Base-by-base conservation (phyloP, 352 stramenopile species). In the Plasmopara muralis region DNA sequence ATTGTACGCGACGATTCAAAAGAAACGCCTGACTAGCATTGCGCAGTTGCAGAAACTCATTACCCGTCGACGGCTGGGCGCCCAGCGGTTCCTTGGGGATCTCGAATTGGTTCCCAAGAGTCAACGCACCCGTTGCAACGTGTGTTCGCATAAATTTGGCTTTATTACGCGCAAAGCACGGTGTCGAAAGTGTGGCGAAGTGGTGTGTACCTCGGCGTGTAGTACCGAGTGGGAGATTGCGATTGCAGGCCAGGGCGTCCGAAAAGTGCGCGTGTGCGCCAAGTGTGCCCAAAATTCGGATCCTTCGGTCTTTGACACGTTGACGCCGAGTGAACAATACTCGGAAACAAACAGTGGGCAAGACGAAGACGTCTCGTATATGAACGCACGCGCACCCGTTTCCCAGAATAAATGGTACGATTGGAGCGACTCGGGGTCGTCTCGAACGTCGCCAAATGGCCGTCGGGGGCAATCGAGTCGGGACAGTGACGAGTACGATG, bases 181-280 rank as follows among this genome's bases (percentile, higher is more conserved):
- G 16, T 90, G 79, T 52, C 74, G 77, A 52, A 83, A 77, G 53
- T 90, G 79, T 44, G 79, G 79, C 15, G 74, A 90, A 69, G 79
- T 90, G 20, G 72, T 88, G 14, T 90, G 79, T 47, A 39, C 63
- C 8, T 72, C 70, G 16, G 15, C 64, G 14, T 89, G 79, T 51
- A 82, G 65, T 37, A 76, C 67, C n/a, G 62, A 72, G 15, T 87
- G 64, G 64, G 69, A 80, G 35, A 64, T 89, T 13, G 57, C 62
- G 29, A 66, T 84, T 29, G 52, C 74, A 4, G 74, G 68, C 13
- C 53, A 67, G 13, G 77, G 74, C 13, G 47, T 62, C 40, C 62
- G 74, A 43, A 74, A 77, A 55, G 66, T 88, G 9, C 77, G 77
- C 13, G 74, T 88, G 40, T 88, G 77, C 55, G 63, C 66, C 31